Percentiles rank a stretch among this genome's conserved stretches.
Conservation (phyloP, 768 basidiomycete genomes). For the Suillus clintonianus region DNA sequence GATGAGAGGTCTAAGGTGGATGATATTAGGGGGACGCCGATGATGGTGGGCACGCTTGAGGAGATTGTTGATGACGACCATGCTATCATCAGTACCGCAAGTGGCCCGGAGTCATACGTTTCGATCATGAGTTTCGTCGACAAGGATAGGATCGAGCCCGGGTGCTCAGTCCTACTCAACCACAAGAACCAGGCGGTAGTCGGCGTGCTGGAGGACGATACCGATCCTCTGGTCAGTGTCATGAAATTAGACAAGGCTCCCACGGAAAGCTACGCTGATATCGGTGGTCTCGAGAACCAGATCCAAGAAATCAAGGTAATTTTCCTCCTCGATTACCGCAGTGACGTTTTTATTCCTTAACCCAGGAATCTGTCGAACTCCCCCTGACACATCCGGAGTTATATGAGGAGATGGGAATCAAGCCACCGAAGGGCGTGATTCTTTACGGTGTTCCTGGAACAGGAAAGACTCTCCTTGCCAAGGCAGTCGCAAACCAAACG, state of each 20-base stretch:
- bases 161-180: constrained; percentile 91
- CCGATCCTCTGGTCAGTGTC: constrained; percentile 94
- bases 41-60: constrained; percentile 98
- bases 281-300: constrained; percentile 94
- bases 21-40: constrained; percentile 90
- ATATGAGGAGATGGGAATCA: constrained; percentile 99
- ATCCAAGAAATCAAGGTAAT: constrained; percentile 97
- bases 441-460: constrained; percentile 98
- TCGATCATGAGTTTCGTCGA: constrained; percentile 98
- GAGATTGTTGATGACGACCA: constrained; percentile 99
- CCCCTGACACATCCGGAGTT: constrained; percentile 97
- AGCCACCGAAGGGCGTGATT: constrained; percentile 99
- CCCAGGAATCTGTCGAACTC: constrained; percentile 94
- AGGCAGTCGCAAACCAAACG: constrained; percentile 97
- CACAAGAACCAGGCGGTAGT: constrained; percentile 96
- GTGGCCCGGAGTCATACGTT: constrained; percentile 95
- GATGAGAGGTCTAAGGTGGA: constrained; percentile 94
- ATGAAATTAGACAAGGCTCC: constrained; percentile 99
- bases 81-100: constrained; percentile 95
- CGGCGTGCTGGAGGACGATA: constrained; percentile 93
- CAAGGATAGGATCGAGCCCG: constrained; percentile 96
- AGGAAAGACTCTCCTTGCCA: constrained; percentile 96
- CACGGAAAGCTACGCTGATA: constrained; percentile 97
- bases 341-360: not conserved
- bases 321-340: not conserved